Base-by-base conservation (phyloP, 2,329 filamentous ascomycete genomes). In the Fusarium sp. region DNA sequence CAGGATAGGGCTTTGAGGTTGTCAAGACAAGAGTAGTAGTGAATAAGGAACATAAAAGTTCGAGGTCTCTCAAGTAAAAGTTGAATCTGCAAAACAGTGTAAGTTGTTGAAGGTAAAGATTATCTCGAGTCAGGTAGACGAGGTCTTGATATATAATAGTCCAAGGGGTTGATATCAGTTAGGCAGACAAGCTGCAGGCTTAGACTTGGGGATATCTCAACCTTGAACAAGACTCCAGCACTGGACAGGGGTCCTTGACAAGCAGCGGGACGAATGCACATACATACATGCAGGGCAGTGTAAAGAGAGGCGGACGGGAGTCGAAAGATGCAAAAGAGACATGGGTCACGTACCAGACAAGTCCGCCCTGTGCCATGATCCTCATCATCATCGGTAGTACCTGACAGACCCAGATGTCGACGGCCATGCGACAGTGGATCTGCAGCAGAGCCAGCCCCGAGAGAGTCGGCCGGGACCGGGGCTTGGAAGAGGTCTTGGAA, bases 361-460 rank as follows among this genome's bases (percentile, higher is more conserved):
- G 47, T 67, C 56, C 47, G 68, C 69, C 69, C 73, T 66, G 62
- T 64, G 56, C 60, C 69, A 70, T 71, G 57, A 62, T 66, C 57
- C 25, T 52, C 47, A 52, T 52, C 69, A 70, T 71, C 61, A 62
- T 66, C 60, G 61, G 52, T 45, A 54, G 65, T 74, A 72, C 68
- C 71, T 74, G 68, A 70, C 56, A 59, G 69, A 64, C 62, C 63
- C 60, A 65, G 59, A 70, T 57, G 62, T 68, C 47, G 69, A 65
- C 58, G 69, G 52, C 74, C 77, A 79, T 76, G 69, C 70, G 72
- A 66, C 60, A 70, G 73, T 69, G 72, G 75, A 74, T 77, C 68
- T 70, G 64, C 60, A 52, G 31, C 62, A 64, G 31, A 50, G 25
- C 42, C 22, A 52, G 66, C 56, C 45, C 66, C 68, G 74, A 54